Conservation (phyloP, 2,329 filamentous ascomycete genomes). For the Colletotrichum higginsianum region DNA sequence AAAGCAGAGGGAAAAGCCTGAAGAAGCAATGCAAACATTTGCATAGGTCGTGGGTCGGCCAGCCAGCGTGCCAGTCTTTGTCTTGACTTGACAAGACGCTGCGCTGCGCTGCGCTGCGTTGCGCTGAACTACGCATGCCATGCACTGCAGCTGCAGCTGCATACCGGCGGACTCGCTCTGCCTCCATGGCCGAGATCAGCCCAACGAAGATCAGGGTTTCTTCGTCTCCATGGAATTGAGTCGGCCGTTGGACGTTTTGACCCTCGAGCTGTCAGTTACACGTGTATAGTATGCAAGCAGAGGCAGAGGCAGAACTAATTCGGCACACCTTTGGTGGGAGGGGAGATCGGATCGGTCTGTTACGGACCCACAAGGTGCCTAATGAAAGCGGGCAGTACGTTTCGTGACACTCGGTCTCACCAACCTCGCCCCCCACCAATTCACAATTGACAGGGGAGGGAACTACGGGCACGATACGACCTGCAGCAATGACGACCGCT, state of each 20-base stretch:
- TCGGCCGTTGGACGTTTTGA: conserved; percentile 9
- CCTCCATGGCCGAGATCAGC: background rate
- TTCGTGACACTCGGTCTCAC: background rate
- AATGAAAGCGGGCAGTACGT: background rate
- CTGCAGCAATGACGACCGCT: no score
- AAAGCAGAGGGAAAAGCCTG: background rate
- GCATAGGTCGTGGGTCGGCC: conserved; percentile 8
- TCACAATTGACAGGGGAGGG: background rate
- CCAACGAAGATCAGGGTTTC: background rate
- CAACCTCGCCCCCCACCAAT: background rate
- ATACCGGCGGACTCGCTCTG: conserved; percentile 12
- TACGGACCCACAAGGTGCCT: background rate
- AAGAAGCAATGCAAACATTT: background rate
- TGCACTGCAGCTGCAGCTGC: conserved; percentile 24
- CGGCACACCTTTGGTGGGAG: background rate
- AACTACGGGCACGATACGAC: background rate
- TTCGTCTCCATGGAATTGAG: conserved; percentile 6
- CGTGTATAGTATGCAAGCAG: conserved; percentile 7
- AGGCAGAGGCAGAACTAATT: background rate
- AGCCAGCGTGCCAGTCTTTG: background rate
- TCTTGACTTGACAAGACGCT: background rate
- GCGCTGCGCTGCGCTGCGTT: background rate
- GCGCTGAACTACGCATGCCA: background rate
- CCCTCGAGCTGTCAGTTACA: conserved; percentile 16
- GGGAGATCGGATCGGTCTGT: conserved; percentile 2